Base-by-base conservation (phyloP, 2,329 filamentous ascomycete species). In the Berkeleyomyces basicola region DNA sequence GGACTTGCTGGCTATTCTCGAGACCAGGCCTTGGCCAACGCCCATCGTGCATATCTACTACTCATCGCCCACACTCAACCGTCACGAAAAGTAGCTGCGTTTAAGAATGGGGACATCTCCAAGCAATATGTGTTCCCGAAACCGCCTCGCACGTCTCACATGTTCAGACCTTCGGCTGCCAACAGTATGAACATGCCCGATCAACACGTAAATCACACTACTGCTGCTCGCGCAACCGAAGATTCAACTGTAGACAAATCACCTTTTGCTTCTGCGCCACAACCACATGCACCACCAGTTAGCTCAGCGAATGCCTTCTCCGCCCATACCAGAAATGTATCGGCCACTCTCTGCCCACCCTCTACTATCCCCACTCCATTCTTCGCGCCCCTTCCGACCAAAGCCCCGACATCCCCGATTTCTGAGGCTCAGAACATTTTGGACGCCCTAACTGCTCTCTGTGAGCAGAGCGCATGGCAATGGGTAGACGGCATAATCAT, bases 401-500 rank as follows among this genome's bases (percentile, higher is more conserved):
- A 44, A 44, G n/a, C 37, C 37, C 16, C n/a, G 11, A 31, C n/a
- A 14, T 46, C 40, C 3, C 62, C 62, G 4, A 16, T 58, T 6
- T 37, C 47, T n/a, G 58, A 61, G 7, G 89, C 89, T 7, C 80
- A 78, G 57, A 77, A 80, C 5, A 87, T 87, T 2, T 73, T 95
- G 23, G 82, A 88, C 44, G 82, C 90, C 68, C 77, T 96, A 23
- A 84, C 82, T 14, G 82, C 78, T 66, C 74, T 95, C 5, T 95
- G 90, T 70, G 83, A 87, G 68, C 86, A 92, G 71, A 89, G 86
- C 68, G 80, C 79, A 7, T 93, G 89, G 88, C 82, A 84, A 68
- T 99, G 93, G 93, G 81, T 90, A 61, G 92, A 97, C 70, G 93
- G 93, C 1, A 91, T 97, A 77, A 77, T 97, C 46, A 77, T 97